Evolutionary conservation across 148 eudicot species (phyloP).

Genomic region (Rhododendron griersonianum): DNA sequence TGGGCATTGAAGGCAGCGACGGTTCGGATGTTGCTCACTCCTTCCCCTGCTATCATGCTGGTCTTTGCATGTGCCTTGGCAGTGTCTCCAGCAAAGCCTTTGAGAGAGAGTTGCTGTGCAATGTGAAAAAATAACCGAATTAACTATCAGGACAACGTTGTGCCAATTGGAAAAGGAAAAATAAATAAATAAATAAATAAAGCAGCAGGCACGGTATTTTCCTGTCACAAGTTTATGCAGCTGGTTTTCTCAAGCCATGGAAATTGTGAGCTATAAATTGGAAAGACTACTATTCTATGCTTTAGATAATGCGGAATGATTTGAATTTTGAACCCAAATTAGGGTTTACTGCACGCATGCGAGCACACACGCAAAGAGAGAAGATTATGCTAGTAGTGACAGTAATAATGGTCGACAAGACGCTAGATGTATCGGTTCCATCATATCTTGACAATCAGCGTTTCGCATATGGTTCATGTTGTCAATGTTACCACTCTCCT

Average conservation of each 20-base stretch:
- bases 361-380: not conserved
- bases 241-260: not conserved
- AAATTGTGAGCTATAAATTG: not conserved
- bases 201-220: not conserved
- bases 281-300: not conserved
- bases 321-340: not conserved
- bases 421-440: not conserved
- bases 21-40: conserved; percentile 93
- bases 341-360: not conserved
- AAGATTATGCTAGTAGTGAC: not conserved
- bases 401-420: not conserved
- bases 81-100: conserved; percentile 99
- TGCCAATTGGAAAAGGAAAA: not conserved
- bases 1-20: conserved; percentile 99
- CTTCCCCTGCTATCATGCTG: conserved; percentile 99
- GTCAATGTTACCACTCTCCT: not conserved
- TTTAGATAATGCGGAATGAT: not conserved
- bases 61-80: conserved; percentile 99
- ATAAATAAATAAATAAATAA: not conserved
- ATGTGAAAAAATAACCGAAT: conserved; percentile 12
- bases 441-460: not conserved
- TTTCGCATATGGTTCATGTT: not conserved
- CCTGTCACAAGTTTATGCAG: not conserved
- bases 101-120: conserved; percentile 88
- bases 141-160: not conserved